Percentiles rank a stretch among this genome's conserved stretches.
Conservation (phyloP, 441 rosid genomes). For the Theobroma grandiflorum region DNA sequence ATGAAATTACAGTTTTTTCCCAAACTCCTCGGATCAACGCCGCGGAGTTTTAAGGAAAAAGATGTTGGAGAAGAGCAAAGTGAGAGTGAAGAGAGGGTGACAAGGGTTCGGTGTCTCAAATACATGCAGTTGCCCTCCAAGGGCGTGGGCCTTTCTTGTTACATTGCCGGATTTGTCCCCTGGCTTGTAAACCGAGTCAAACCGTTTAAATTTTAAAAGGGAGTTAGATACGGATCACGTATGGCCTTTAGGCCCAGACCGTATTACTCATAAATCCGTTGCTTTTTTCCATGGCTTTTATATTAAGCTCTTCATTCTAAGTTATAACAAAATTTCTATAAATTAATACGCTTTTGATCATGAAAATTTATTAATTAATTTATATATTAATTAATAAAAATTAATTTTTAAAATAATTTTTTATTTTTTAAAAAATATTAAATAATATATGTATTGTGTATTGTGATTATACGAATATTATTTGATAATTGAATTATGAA, state of each 20-base stretch:
- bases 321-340: no score
- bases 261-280: no score
- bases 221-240: neutral
- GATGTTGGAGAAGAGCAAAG: neutral
- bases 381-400: no score
- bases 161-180: constrained; percentile 19
- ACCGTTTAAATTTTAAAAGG: neutral
- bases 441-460: no score
- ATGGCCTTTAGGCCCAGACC: neutral
- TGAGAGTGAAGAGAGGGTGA: neutral
- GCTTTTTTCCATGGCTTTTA: no score
- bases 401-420: no score
- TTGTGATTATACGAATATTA: no score
- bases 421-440: no score
- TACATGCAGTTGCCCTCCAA: neutral
- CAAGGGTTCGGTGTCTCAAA: neutral
- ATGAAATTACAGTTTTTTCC: neutral
- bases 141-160: neutral
- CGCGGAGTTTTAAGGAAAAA: constrained; percentile 34
- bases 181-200: neutral
- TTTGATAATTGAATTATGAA: no score
- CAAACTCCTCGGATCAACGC: constrained; percentile 44
- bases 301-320: no score
- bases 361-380: no score
- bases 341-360: no score